Conservation (phyloP, 371 early-diverging fungal species). For the Globomyces sp. region DNA sequence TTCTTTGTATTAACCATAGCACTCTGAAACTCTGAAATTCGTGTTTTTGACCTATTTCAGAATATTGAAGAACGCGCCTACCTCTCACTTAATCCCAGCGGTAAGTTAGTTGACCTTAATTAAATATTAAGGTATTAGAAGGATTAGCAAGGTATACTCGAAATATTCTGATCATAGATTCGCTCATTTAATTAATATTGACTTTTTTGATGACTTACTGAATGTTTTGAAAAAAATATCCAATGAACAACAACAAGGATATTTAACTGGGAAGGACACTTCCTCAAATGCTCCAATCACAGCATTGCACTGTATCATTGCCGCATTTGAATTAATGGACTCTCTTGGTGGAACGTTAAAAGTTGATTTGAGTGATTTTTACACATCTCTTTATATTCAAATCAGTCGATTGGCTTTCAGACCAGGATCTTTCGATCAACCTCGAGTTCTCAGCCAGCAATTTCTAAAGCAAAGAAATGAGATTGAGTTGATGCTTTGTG, state of each 20-base stretch:
- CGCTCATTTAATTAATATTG: constrained; percentile 91
- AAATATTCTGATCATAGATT: too few species aligned
- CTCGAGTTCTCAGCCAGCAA: constrained; percentile 31
- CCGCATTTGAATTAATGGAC: constrained; percentile 78
- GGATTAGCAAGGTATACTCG: constrained; percentile 74
- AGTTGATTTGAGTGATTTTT: constrained; percentile 85
- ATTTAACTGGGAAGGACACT: constrained; percentile 29
- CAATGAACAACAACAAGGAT: constrained; percentile 48
- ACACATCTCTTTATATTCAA: constrained; percentile 72
- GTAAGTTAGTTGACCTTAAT: constrained; percentile 23
- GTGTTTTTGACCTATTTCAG: constrained; percentile 92
- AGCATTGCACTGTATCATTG: constrained; percentile 80
- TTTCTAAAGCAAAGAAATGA: constrained; percentile 55
- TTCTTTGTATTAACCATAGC: constrained; percentile 39
- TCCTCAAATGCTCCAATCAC: constrained; percentile 49
- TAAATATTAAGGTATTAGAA: constrained; percentile 55
- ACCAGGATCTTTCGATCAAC: constrained; percentile 41
- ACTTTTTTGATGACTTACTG: constrained; percentile 89
- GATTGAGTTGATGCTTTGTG: constrained; percentile 71
- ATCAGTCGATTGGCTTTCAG: constrained; percentile 67
- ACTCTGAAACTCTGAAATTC: constrained; percentile 86
- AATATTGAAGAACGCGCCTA: constrained; percentile 80
- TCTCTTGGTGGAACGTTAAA: constrained; percentile 71
- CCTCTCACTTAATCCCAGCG: constrained; percentile 74
- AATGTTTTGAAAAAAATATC: constrained; percentile 77